Percentiles rank a stretch among this genome's conserved stretches.
phyloP scores from a whole-genome alignment of 2,329 filamentous ascomycete species.

The Sporothrix luriei region DNA sequence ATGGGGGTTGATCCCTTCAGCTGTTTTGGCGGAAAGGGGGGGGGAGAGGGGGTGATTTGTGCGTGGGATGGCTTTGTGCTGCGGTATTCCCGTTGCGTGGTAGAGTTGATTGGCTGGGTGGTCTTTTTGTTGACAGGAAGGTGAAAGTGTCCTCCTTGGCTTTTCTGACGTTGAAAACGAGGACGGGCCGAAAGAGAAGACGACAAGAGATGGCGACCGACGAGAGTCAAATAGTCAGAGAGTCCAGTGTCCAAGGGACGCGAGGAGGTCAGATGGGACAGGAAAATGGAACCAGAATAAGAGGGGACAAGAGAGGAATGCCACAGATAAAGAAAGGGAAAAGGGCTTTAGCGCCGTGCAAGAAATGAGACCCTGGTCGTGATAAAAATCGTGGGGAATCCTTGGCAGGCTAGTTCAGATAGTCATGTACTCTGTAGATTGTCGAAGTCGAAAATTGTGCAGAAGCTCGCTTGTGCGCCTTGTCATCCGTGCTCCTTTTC shows the following conservation, averaged over 20 bases:
- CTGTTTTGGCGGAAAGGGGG: neutral
- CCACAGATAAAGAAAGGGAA: conserved; percentile 28
- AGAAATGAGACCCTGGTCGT: conserved; percentile 22
- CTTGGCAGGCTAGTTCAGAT: conserved; percentile 18
- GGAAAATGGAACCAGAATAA: neutral
- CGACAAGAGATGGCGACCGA: neutral
- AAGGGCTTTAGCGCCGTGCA: conserved; percentile 21
- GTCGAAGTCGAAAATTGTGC: conserved; percentile 14
- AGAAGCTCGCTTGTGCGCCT: conserved; percentile 14
- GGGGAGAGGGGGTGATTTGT: neutral
- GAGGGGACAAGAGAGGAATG: conserved; percentile 1
- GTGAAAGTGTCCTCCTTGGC: neutral
- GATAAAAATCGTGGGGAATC: conserved; percentile 30
- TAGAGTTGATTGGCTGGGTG: neutral
- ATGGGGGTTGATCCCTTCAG: conserved; percentile 16
- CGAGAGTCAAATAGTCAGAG: conserved; percentile 15
- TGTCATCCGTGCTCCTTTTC: neutral
- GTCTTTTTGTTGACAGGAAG: conserved; percentile 1
- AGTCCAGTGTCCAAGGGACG: neutral
- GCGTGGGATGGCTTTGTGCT: neutral
- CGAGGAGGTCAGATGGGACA: conserved; percentile 1
- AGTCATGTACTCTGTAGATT: neutral
- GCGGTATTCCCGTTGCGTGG: conserved; percentile 13
- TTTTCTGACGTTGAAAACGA: conserved; percentile 4
- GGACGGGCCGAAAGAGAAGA: conserved; percentile 14